Evolutionary conservation across 768 basidiomycete genomes (phyloP), one percentile per base, ranked within the genome.

Genomic region (Termitomyces sp.): DNA sequence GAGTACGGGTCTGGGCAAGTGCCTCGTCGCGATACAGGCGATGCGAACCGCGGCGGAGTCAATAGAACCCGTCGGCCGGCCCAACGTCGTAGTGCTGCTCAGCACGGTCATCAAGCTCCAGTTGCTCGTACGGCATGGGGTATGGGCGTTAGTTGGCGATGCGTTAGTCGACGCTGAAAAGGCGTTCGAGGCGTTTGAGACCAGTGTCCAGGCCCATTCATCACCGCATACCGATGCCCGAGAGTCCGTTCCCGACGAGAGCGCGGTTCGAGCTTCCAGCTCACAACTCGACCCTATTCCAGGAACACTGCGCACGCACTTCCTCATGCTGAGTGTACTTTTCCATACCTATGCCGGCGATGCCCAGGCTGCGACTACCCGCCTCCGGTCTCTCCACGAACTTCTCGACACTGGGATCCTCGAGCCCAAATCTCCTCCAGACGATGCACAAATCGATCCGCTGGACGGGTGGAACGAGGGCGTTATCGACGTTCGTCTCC

Each of bases 271-370:
- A n/a, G n/a, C n/a, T n/a, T n/a, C n/a, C n/a, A n/a, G n/a, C n/a
- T n/a, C n/a, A n/a, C n/a, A n/a, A n/a, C n/a, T n/a, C 1, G 17
- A 41, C 62, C 65, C 14, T 12, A 23, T 45, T 46, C 27, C 21
- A n/a, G 25, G 35, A 14, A 70, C 68, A 5, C 69, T 77, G 27
- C 66, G 76, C 3, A 71, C 87, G 3, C 87, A 91, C 63, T 67
- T 82, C 9, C 82, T 92, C 23, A 77, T 89, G 48, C 70, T 89
- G 21, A 77, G 82, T 4, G 75, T 88, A 9, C 67, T 85, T 21
- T 88, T 80, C 63, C 76, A 83, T 62, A 87, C 87, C 0, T 84
- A 89, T 60, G 69, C 71, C 0, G 87, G 87, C 7, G 72, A 75
- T 51, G 73, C 80, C 5, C 65, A 73, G 17, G 71, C 75, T 14